Percentiles rank a stretch among this genome's conserved stretches.
Conservation (phyloP, 2,329 filamentous ascomycete species). For the Amauroascus niger region DNA sequence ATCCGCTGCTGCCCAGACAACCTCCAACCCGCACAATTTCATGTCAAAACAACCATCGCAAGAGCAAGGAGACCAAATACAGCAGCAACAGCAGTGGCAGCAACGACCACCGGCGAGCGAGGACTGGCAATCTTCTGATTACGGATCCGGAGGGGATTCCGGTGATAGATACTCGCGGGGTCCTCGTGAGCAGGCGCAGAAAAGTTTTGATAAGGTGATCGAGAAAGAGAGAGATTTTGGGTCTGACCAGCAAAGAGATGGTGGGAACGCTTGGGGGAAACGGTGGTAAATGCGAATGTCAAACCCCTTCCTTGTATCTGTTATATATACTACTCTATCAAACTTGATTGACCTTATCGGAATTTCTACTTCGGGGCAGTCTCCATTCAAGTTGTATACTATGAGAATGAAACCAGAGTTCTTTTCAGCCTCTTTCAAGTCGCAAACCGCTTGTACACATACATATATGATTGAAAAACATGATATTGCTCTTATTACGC, state of each 20-base stretch:
- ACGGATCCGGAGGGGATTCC: slow-evolving; percentile 20
- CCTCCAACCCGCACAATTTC: slow-evolving; percentile 1
- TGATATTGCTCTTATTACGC: neutral
- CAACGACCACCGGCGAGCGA: slow-evolving; percentile 2
- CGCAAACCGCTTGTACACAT: too few relatives aligned
- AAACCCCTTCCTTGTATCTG: neutral
- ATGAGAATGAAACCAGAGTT: neutral
- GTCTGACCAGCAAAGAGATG: slow-evolving; percentile 16
- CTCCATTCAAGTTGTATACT: neutral
- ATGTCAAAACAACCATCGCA: neutral
- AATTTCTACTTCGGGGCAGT: neutral
- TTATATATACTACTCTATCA: neutral
- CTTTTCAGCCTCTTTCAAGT: neutral
- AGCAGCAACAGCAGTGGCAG: slow-evolving; percentile 11
- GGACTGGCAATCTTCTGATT: slow-evolving; percentile 4
- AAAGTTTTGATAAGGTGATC: slow-evolving; percentile 37
- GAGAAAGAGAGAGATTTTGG: slow-evolving; percentile 31
- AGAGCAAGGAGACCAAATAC: neutral
- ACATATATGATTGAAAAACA: too few relatives aligned
- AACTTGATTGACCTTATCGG: neutral
- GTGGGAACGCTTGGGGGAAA: slow-evolving; percentile 6
- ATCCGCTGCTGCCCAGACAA: slow-evolving; percentile 2
- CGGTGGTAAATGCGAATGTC: neutral
- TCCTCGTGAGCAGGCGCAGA: slow-evolving; percentile 34
- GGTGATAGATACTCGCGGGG: neutral